Evolutionary conservation across 352 stramenopile genomes (phyloP).

Genomic region (Pythium oligandrum): DNA sequence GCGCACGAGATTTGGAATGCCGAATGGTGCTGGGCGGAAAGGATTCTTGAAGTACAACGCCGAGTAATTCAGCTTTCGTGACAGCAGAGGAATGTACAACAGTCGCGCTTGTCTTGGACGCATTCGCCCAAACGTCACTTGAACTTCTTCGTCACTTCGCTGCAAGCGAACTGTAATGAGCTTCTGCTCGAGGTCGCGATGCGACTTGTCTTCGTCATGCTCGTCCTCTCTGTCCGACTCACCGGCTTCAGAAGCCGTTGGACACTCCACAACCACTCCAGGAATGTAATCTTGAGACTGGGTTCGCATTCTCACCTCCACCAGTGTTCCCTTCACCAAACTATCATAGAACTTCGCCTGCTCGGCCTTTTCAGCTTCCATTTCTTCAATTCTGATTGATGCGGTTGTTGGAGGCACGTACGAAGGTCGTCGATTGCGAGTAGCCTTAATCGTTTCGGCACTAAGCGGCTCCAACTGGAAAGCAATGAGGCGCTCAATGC

Average conservation of each 20-base stretch:
- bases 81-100: slow-evolving; percentile 77
- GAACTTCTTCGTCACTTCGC: slow-evolving; percentile 67
- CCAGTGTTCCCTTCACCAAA: slow-evolving; percentile 49
- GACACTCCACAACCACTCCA: slow-evolving; percentile 52
- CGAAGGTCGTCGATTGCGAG: slow-evolving; percentile 68
- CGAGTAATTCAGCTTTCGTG: slow-evolving; percentile 83
- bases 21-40: slow-evolving; percentile 82
- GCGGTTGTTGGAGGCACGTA: slow-evolving; percentile 36
- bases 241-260: slow-evolving; percentile 3
- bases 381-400: slow-evolving; percentile 19
- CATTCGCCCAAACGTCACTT: slow-evolving; percentile 60
- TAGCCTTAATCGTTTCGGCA: slow-evolving; percentile 60
- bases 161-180: slow-evolving; percentile 55
- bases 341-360: slow-evolving; percentile 46
- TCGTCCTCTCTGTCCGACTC: slow-evolving; percentile 9
- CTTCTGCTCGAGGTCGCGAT: slow-evolving; percentile 7
- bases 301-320: slow-evolving; percentile 66
- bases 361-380: slow-evolving; percentile 12
- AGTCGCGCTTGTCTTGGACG: slow-evolving; percentile 65
- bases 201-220: slow-evolving; percentile 37
- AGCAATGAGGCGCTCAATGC: slow-evolving; percentile 80
- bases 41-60: slow-evolving; percentile 88
- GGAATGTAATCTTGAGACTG: slow-evolving; percentile 74
- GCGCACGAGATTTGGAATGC: slow-evolving; percentile 81
- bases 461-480: slow-evolving; percentile 81